phyloP scores from a whole-genome alignment of 2,329 filamentous ascomycete species.

The Aspergillus alliaceus region DNA sequence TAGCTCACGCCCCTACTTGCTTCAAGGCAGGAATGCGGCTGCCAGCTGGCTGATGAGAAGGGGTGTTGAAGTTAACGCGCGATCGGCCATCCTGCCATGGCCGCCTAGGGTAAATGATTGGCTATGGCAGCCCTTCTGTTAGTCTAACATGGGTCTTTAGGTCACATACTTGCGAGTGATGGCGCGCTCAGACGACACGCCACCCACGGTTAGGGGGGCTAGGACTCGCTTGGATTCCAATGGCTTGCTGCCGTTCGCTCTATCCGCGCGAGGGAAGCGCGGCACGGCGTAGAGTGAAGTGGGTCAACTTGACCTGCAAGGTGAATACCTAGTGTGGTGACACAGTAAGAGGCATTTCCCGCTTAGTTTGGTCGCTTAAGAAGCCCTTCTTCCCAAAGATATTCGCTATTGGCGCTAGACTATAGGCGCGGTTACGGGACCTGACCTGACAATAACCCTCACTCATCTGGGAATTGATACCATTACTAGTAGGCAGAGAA shows the following conservation, averaged over 20 bases:
- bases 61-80: constrained; percentile 36
- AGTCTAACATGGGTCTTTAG: constrained; percentile 28
- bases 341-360: neutral
- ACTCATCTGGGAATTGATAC: too few species aligned
- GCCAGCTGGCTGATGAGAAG: constrained; percentile 25
- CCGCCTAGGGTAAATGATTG: constrained; percentile 27
- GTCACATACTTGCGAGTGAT: constrained; percentile 19
- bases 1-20: neutral
- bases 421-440: constrained; percentile 21
- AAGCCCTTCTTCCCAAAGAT: constrained; percentile 14
- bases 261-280: constrained; percentile 26
- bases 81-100: constrained; percentile 33
- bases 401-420: constrained; percentile 28
- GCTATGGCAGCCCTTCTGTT: constrained; percentile 20
- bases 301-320: constrained; percentile 10
- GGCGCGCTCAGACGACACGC: constrained; percentile 33
- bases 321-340: constrained; percentile 1
- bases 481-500: too few species aligned
- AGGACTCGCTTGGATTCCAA: constrained; percentile 15
- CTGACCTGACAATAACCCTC: too few species aligned
- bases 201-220: constrained; percentile 16
- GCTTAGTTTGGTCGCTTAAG: constrained; percentile 10
- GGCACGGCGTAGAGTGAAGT: constrained; percentile 16
- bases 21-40: constrained; percentile 17
- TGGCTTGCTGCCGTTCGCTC: constrained; percentile 5